A percentile compares a stretch with the other conserved stretches of the same genome.
Evolutionary conservation across 148 eudicot genomes (phyloP).

Genomic region (Rhododendron mucronatum): DNA sequence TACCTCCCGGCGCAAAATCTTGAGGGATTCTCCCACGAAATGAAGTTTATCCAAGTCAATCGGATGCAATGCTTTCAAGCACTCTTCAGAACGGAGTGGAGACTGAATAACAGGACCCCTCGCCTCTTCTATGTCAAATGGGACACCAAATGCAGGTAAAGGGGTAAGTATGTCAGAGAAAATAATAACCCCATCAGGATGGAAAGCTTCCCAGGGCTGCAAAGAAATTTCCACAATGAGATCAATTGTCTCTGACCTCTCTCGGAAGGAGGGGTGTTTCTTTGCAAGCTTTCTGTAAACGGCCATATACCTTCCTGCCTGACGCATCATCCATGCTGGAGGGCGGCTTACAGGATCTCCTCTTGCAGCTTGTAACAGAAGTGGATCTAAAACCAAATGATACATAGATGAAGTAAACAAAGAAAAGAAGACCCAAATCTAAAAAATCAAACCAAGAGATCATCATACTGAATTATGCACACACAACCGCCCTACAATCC

Average conservation of each 20-base stretch:
- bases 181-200: conserved; percentile 93
- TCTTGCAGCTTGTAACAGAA: conserved; percentile 88
- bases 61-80: conserved; percentile 68
- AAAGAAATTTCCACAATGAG: conserved; percentile 98
- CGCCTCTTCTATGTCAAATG: conserved; percentile 96
- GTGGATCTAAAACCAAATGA: conserved; percentile 53
- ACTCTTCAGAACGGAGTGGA: conserved; percentile 80
- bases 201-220: conserved; percentile 99
- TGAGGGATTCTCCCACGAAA: conserved; percentile 84
- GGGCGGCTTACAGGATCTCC: conserved; percentile 77
- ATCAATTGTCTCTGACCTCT: conserved; percentile 99
- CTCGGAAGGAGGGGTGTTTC: conserved; percentile 92
- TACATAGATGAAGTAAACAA: not conserved
- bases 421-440: not conserved
- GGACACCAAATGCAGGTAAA: conserved; percentile 96
- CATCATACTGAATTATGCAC: not conserved
- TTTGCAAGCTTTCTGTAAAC: conserved; percentile 96
- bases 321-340: conserved; percentile 99
- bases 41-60: conserved; percentile 77
- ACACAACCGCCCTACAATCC: not conserved
- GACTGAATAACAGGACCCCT: conserved; percentile 96
- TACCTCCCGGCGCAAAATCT: conserved; percentile 75
- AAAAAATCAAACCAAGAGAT: not conserved
- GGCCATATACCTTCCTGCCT: conserved; percentile 99
- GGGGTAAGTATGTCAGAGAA: conserved; percentile 99